Conservation (phyloP, 768 basidiomycete genomes). For the Inosperma sp. region DNA sequence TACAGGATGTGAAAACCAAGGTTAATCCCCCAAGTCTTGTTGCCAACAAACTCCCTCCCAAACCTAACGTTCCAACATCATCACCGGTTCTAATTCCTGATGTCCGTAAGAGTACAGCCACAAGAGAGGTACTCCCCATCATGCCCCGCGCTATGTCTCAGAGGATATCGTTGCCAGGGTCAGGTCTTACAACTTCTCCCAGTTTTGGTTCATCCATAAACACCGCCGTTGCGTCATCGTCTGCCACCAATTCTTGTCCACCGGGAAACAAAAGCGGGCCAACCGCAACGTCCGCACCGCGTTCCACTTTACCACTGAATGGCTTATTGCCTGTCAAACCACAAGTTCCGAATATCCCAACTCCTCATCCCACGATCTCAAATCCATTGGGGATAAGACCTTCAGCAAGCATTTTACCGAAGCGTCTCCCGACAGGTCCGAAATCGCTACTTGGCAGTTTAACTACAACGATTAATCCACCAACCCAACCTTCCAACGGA, state of each 20-base stretch:
- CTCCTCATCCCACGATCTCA: conserved; percentile 12
- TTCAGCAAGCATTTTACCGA: conserved; percentile 25
- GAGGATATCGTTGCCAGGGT: neutral
- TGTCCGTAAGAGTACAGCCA: neutral
- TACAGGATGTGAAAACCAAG: no score
- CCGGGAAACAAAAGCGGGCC: no score
- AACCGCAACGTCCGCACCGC: no score
- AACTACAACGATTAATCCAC: neutral
- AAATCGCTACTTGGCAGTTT: conserved; percentile 9
- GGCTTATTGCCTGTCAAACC: no score
- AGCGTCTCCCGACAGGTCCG: conserved; percentile 26
- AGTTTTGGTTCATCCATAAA: no score
- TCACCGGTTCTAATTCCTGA: neutral
- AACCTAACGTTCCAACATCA: no score
- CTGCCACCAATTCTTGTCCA: no score
- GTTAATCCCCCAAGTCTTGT: no score
- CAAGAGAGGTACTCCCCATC: neutral
- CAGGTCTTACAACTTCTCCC: no score
- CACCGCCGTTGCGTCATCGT: no score
- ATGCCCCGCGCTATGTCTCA: conserved; percentile 2
- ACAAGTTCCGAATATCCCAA: neutral
- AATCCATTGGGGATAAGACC: conserved; percentile 57
- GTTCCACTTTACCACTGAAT: no score
- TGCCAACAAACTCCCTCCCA: no score
- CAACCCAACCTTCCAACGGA: neutral